Base-by-base conservation (phyloP, 805 yeast species). In the Candida palmyrensis region DNA sequence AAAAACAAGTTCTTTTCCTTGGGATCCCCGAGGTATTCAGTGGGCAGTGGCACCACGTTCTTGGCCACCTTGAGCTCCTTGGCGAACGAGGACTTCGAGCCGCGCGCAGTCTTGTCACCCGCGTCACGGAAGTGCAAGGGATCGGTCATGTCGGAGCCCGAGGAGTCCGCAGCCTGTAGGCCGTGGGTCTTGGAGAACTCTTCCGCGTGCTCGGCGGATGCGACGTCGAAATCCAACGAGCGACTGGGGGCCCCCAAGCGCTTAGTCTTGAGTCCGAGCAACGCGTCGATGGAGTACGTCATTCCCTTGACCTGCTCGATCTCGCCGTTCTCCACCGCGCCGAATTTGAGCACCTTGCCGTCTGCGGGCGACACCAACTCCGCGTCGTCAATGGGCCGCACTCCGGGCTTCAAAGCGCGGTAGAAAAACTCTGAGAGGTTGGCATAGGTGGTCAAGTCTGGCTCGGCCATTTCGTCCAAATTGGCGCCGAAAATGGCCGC, bases 221-320 rank as follows among this genome's bases (percentile, higher is more conserved):
- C 56, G 31, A 60, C 57, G 14, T 63, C 66, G 42, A 75, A 73
- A 13, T 68, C 63, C 17, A 74, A 64, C 17, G 65, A 52, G 43
- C 69, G 73, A 7, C 68, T 53, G 3, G 82, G 82, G 1, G 80
- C 81, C 9, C 80, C 82, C 37, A 75, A 52, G 23, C 53, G 42
- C 23, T 53, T 51, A 9, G 68, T 57, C 6, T 67, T 61, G 30
- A 75, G 69, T 3, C 99, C 99, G 29, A 92, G 68, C 35, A 92
- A 73, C 7, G 94, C 89, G 44, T 85, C 90, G 11, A 92, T 72
- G 2, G 95, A 80, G 56, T 92, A 92, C 1, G 94, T 86, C 77
- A 92, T 76, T 6, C 98, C 98, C 62, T 92, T 92, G 25, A 92
- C 97, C 57, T 90, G 97, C 57, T 92, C 97, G 39, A 92, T 87